Evolutionary conservation across 108 stramenopile species (phyloP), one percentile per base, ranked within the genome.

Genomic region (Aurantiochytrium sp.): DNA sequence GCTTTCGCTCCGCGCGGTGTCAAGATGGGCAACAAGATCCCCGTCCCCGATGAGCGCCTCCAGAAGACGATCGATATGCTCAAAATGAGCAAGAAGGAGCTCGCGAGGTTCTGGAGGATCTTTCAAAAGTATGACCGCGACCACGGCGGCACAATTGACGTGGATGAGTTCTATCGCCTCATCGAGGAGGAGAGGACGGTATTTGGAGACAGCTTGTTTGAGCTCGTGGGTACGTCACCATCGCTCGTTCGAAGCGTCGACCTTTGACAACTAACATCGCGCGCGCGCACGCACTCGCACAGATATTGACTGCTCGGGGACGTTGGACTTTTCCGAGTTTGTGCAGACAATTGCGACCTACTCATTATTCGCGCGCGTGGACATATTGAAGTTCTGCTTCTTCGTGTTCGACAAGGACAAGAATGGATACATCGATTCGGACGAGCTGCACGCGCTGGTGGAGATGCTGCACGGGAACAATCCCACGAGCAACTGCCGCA

Each of bases 321-420:
- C 65, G 22, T 50, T 88, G 27, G 30, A 50, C 39, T 88, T 88
- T 85, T 68, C 59, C 30, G 87, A 88, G 73, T 88, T 88, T 41
- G 41, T 88, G 50, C 87, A 88, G 73, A 54, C 52, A 4, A 88
- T 85, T 37, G 37, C 36, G 15, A 73, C 69, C 31, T 53, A 68
- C 37, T 50, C 52, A 21, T 53, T 73, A 42, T 88, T 88, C 41
- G 73, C 45, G 52, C 50, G 53, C 4, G 45, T 41, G 37, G 89
- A 89, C 34, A 85, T 89, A 5, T 54, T 89, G 37, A 55, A 59
- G 36, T 89, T 86, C 30, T 89, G 89, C 54, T 86, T 89, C 37
- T 89, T 85, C 48, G 86, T 89, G 12, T 89, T 89, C 30, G 89
- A 89, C 39, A 86, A 86, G 86, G 89, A 89, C 50, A 89, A 89